Evolutionary conservation across 2,329 filamentous ascomycete species (phyloP).

Genomic region (Sarocladium brachiariae): DNA sequence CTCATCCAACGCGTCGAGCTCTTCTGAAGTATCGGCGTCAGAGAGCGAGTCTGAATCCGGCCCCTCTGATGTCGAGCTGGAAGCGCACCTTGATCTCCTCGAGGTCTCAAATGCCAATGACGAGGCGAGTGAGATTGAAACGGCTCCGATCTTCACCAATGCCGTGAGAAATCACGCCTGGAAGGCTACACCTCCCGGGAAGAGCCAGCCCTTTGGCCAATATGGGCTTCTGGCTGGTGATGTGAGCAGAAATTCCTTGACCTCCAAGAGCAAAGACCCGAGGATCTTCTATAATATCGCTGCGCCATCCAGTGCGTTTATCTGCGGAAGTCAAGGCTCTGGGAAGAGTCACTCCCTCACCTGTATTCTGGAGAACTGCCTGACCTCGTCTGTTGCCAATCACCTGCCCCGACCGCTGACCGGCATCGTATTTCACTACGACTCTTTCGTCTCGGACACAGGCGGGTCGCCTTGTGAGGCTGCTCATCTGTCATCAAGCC

Average conservation of each 20-base stretch:
- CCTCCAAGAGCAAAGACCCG: slow-evolving; percentile 13
- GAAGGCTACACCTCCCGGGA: not conserved
- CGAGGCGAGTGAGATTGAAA: slow-evolving; percentile 18
- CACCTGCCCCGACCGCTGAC: slow-evolving; percentile 45
- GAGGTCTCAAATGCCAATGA: slow-evolving; percentile 14
- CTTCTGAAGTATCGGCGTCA: not conserved
- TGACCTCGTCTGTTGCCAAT: slow-evolving; percentile 38
- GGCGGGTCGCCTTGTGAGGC: slow-evolving; percentile 51
- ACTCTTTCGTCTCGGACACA: slow-evolving; percentile 42
- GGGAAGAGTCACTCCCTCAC: slow-evolving; percentile 58
- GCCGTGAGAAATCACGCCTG: slow-evolving; percentile 14
- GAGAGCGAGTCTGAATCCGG: not conserved
- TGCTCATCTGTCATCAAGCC: slow-evolving; percentile 42
- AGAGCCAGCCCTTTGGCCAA: not conserved
- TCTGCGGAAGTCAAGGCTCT: slow-evolving; percentile 58
- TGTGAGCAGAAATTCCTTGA: not conserved
- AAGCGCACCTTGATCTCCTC: slow-evolving; percentile 12
- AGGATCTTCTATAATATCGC: slow-evolving; percentile 40
- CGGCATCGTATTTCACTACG: slow-evolving; percentile 59
- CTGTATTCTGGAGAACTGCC: slow-evolving; percentile 49
- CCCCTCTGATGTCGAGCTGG: not conserved
- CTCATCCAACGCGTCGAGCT: not conserved
- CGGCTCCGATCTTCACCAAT: slow-evolving; percentile 25
- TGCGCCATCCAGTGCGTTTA: slow-evolving; percentile 51
- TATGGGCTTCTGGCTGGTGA: slow-evolving; percentile 9